A percentile compares a stretch with the other conserved stretches of the same genome.
phyloP scores from a whole-genome alignment of 1,139 yeast genomes.

The Blastobotrys serpentis region DNA sequence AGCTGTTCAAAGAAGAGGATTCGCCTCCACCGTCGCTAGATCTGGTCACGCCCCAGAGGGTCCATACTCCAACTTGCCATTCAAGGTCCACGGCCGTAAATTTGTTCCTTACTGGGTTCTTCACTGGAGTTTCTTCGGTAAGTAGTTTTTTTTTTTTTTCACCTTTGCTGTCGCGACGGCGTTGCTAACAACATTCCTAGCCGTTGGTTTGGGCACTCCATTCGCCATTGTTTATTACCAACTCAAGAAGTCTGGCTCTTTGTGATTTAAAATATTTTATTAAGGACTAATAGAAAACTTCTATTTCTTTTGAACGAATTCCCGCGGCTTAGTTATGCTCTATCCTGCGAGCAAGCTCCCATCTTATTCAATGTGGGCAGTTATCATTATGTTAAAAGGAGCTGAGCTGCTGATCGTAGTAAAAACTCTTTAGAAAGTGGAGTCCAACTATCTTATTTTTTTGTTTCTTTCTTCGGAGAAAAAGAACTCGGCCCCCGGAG shows the following conservation, averaged over 20 bases:
- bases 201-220: slow-evolving; percentile 41
- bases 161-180: neutral
- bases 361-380: too few relatives aligned
- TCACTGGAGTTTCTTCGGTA: slow-evolving; percentile 77
- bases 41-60: slow-evolving; percentile 70
- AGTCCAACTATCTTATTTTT: too few relatives aligned
- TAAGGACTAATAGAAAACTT: slow-evolving; percentile 10
- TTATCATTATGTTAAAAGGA: too few relatives aligned
- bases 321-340: too few relatives aligned
- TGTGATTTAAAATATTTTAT: slow-evolving; percentile 14
- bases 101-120: slow-evolving; percentile 72
- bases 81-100: slow-evolving; percentile 88
- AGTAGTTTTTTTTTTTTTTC: too few relatives aligned
- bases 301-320: slow-evolving; percentile 2
- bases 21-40: slow-evolving; percentile 33
- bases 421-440: too few relatives aligned
- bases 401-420: too few relatives aligned
- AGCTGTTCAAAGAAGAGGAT: slow-evolving; percentile 33
- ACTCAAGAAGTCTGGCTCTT: slow-evolving; percentile 39
- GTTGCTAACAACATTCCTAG: slow-evolving; percentile 19
- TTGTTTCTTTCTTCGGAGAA: too few relatives aligned
- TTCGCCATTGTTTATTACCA: slow-evolving; percentile 40
- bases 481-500: too few relatives aligned
- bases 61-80: slow-evolving; percentile 87
- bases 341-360: too few relatives aligned